Percentiles rank a stretch among this genome's conserved stretches.
These are phyloP conservation scores for Candida loeiensis DNA, from an alignment of 805 yeast genomes.

Conservation along the genomic window DNA sequence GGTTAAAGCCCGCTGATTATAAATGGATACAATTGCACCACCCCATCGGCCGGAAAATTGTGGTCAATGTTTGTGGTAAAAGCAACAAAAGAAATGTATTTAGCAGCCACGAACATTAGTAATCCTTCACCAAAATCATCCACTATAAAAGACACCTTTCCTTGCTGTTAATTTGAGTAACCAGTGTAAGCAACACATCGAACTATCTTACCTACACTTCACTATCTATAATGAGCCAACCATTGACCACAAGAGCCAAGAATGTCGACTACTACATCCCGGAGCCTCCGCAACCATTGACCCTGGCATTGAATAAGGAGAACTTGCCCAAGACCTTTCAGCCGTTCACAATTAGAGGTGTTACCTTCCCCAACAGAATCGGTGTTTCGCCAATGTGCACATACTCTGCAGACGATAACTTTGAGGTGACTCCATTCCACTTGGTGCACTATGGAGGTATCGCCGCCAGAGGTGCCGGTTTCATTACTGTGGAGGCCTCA, in stretches of 20 bases:
- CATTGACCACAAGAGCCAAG: neutral
- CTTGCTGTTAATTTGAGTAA: too few relatives aligned
- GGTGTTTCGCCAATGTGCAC: conserved; percentile 59
- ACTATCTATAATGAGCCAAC: too few relatives aligned
- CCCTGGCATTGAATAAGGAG: neutral
- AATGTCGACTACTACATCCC: conserved; percentile 10
- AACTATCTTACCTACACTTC: too few relatives aligned
- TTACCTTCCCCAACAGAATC: conserved; percentile 46
- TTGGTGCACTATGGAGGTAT: conserved; percentile 46
- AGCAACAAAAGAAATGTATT: too few relatives aligned
- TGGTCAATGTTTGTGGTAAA: too few relatives aligned
- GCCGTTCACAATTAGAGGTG: conserved; percentile 40
- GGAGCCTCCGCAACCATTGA: conserved; percentile 4
- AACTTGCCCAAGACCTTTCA: conserved; percentile 38
- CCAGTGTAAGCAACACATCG: too few relatives aligned
- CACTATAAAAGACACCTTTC: too few relatives aligned
- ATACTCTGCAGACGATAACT: conserved; percentile 41
- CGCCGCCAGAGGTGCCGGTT: conserved; percentile 48
- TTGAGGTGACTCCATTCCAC: conserved; percentile 45
- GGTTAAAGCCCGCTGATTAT: too few relatives aligned
- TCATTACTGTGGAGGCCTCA: conserved; percentile 45
- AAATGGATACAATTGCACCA: too few relatives aligned
- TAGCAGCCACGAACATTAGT: too few relatives aligned
- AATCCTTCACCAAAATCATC: too few relatives aligned
- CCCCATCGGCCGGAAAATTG: too few relatives aligned